Evolutionary conservation across 768 basidiomycete species (phyloP).

Genomic region (Tremella fuciformis): DNA sequence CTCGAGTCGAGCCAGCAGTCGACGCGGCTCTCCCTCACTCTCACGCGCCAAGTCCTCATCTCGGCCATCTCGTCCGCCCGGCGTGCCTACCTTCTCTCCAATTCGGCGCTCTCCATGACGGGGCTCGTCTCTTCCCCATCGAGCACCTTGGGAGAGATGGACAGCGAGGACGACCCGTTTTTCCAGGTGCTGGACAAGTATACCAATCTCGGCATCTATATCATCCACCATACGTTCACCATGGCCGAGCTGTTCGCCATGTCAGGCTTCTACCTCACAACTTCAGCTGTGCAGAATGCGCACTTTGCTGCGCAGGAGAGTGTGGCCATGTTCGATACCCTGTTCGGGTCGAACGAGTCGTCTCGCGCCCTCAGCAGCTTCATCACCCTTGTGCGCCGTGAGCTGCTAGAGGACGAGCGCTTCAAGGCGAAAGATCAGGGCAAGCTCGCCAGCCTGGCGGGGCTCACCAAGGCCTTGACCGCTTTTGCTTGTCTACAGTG

Average conservation of each 20-base stretch:
- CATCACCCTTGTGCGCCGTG: conserved; percentile 51
- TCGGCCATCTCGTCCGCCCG: conserved; percentile 51
- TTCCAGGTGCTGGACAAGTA: conserved; percentile 52
- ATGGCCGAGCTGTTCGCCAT: conserved; percentile 54
- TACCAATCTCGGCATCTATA: conserved; percentile 52
- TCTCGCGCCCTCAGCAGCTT: conserved; percentile 51
- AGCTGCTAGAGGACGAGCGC: conserved; percentile 48
- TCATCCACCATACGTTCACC: conserved; percentile 53
- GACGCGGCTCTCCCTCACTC: conserved; percentile 44
- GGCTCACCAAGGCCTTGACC: conserved; percentile 53
- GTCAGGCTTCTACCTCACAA: conserved; percentile 53
- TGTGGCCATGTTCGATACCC: conserved; percentile 40
- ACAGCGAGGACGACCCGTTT: conserved; percentile 35
- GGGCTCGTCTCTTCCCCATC: conserved; percentile 4
- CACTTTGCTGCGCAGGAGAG: conserved; percentile 44
- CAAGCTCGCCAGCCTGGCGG: conserved; percentile 39
- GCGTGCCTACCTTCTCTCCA: conserved; percentile 45
- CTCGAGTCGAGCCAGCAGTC: conserved; percentile 42
- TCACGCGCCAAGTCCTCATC: conserved; percentile 49
- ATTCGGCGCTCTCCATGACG: conserved; percentile 25
- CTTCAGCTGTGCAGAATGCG: conserved; percentile 41
- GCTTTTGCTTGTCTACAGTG: conserved; percentile 53
- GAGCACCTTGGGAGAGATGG: too few relatives aligned
- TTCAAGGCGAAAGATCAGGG: conserved; percentile 31
- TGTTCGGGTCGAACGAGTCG: conserved; percentile 54